Percentiles rank a stretch among this genome's conserved stretches.
These are phyloP conservation scores for Talaromyces sp. DNA, from an alignment of 2,329 filamentous ascomycete species.

Conservation along the genomic window DNA sequence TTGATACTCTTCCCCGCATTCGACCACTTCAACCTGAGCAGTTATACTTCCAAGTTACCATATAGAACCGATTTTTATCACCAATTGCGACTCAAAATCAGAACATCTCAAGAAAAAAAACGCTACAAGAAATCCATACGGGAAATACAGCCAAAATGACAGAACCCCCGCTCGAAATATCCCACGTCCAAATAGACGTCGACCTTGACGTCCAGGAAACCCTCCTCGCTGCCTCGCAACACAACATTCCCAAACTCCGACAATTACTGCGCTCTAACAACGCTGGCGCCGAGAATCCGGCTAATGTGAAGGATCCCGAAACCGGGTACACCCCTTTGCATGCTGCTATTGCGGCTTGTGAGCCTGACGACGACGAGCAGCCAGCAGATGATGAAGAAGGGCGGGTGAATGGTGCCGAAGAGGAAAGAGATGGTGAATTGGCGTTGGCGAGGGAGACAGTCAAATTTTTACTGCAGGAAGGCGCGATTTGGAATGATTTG, in stretches of 20 bases:
- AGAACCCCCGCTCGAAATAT: conserved; percentile 11
- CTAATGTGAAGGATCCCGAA: conserved; percentile 74
- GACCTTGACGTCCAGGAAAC: conserved; percentile 54
- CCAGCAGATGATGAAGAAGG: conserved; percentile 16
- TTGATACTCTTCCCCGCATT: neutral
- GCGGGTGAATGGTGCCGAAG: conserved; percentile 21
- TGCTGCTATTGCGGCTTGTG: conserved; percentile 78
- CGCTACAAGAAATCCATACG: neutral
- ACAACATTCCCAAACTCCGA: conserved; percentile 65
- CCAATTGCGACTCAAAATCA: too few relatives aligned
- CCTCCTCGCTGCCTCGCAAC: conserved; percentile 63
- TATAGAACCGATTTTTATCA: too few relatives aligned
- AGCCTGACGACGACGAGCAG: conserved; percentile 34
- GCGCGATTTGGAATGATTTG: conserved; percentile 96
- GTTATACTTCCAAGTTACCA: too few relatives aligned
- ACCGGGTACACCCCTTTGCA: conserved; percentile 87
- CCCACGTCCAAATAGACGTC: conserved; percentile 23
- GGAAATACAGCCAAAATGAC: conserved; percentile 1
- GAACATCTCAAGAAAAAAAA: too few relatives aligned
- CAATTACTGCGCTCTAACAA: conserved; percentile 60
- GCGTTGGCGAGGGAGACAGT: conserved; percentile 66
- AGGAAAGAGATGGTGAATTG: conserved; percentile 32
- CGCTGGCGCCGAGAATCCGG: conserved; percentile 49
- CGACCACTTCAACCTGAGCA: neutral
- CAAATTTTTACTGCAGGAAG: conserved; percentile 74